Conservation (phyloP, 2,329 filamentous ascomycete species). For the Sporothrix pseudoabietina region DNA sequence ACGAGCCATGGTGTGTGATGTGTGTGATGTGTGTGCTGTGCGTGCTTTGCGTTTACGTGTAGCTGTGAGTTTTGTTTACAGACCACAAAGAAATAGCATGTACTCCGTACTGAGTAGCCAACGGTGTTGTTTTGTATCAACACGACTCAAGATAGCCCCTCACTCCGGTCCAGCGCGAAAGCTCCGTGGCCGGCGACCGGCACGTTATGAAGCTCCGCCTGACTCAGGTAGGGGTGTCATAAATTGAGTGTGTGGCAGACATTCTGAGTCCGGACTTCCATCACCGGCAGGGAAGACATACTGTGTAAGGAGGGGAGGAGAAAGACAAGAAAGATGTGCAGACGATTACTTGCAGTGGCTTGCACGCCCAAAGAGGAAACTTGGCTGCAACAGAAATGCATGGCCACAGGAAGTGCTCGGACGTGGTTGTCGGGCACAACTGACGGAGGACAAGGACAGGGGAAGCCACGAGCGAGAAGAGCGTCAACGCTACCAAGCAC, state of each 20-base stretch:
- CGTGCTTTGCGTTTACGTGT: not conserved
- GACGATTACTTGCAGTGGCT: not conserved
- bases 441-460: not conserved
- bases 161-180: not conserved
- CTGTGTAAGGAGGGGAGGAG: not conserved
- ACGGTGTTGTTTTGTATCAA: not conserved
- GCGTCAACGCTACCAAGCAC: not conserved
- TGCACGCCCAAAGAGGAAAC: not conserved
- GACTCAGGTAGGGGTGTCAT: slow-evolving; percentile 12
- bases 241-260: not conserved
- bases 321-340: too few relatives aligned
- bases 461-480: not conserved
- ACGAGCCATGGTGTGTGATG: not conserved
- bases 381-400: not conserved
- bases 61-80: not conserved
- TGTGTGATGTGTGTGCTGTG: not conserved
- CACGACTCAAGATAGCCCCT: not conserved
- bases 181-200: slow-evolving; percentile 9
- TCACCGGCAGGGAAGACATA: not conserved
- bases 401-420: not conserved
- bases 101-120: not conserved
- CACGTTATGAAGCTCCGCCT: not conserved
- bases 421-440: too few relatives aligned
- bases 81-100: not conserved
- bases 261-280: not conserved